Conservation (phyloP, 2,329 filamentous ascomycete genomes). For the Trichoderma koningii region DNA sequence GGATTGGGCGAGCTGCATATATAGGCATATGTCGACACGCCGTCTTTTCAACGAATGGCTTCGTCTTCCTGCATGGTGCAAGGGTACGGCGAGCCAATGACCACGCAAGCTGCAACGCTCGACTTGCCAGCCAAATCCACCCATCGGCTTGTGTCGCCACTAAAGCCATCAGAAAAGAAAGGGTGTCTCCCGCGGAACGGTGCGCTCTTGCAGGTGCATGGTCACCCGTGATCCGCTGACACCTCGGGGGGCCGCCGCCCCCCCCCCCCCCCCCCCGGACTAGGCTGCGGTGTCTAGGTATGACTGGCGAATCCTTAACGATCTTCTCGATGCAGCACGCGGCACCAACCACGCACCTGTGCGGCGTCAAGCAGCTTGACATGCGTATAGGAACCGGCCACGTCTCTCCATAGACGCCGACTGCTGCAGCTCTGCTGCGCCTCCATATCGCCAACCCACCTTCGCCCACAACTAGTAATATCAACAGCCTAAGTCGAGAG, state of each 20-base stretch:
- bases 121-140: constrained; percentile 15
- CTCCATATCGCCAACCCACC: constrained; percentile 12
- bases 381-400: constrained; percentile 36
- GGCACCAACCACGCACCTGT: neutral
- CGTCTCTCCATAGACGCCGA: constrained; percentile 32
- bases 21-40: neutral
- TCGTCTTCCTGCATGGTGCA: neutral
- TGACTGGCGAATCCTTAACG: constrained; percentile 6
- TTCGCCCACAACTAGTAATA: neutral
- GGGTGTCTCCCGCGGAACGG: constrained; percentile 36
- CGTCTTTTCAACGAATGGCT: neutral
- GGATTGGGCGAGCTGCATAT: constrained; percentile 10
- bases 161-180: constrained; percentile 23
- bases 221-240: constrained; percentile 40
- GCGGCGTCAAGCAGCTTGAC: constrained; percentile 7
- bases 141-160: constrained; percentile 26
- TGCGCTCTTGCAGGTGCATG: constrained; percentile 42
- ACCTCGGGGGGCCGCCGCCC: constrained; percentile 24
- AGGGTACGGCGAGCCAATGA: constrained; percentile 3
- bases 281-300: constrained; percentile 17
- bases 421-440: constrained; percentile 28
- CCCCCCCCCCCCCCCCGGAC: constrained; percentile 12
- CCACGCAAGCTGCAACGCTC: neutral
- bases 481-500: neutral
- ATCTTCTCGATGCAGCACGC: constrained; percentile 7